Evolutionary conservation across 192 early-diverging fungal genomes (phyloP).

Genomic region (Backusella liffmaniae): DNA sequence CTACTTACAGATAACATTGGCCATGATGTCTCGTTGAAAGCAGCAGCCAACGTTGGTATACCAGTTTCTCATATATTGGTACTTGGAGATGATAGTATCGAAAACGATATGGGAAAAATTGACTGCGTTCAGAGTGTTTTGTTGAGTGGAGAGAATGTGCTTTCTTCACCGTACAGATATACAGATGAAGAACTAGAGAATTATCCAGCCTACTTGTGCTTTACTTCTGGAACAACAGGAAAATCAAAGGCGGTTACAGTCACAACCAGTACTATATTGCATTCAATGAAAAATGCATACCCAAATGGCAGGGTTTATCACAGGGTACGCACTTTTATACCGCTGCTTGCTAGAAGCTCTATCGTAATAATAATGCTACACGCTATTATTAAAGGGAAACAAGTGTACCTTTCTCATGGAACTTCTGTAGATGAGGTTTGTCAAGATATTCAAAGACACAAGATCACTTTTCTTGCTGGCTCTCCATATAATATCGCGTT

Average conservation of each 20-base stretch:
- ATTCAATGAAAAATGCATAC: not conserved
- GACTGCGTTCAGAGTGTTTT: not conserved
- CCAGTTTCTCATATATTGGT: not conserved
- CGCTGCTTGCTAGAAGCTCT: not conserved
- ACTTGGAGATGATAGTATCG: not conserved
- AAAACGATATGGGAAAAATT: not conserved
- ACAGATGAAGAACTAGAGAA: not conserved
- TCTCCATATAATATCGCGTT: not conserved
- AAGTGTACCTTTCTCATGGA: slow-evolving; percentile 13
- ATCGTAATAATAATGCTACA: not conserved
- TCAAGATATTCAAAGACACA: not conserved
- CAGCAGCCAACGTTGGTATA: not conserved
- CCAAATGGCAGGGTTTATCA: not conserved
- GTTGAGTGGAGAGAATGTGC: not conserved
- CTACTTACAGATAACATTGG: not conserved
- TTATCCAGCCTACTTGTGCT: not conserved
- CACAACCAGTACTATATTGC: not conserved
- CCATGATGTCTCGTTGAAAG: not conserved
- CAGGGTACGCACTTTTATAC: not conserved
- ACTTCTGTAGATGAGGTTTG: slow-evolving; percentile 4
- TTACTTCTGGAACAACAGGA: slow-evolving; percentile 4
- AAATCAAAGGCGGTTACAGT: not conserved
- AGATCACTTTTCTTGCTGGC: not conserved
- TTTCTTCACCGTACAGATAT: not conserved
- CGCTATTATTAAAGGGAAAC: not conserved